A percentile compares a stretch with the other conserved stretches of the same genome.
Conservation (phyloP, 345 rosid genomes). For the Rhodamnia argentea region DNA sequence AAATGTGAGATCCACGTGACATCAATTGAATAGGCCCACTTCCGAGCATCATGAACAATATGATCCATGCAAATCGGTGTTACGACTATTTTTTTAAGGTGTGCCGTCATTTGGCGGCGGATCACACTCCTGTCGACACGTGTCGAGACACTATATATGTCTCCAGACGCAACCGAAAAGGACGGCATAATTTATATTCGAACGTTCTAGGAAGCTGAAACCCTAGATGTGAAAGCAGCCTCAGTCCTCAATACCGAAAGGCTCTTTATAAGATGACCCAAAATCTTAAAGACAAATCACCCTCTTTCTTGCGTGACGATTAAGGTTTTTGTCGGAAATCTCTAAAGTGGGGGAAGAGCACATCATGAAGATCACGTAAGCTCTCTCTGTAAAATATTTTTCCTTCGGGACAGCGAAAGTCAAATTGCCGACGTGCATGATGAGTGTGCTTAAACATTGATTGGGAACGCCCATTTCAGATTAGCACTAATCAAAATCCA, state of each 20-base stretch:
- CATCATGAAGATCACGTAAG: neutral
- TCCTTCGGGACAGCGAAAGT: neutral
- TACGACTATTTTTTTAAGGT: neutral
- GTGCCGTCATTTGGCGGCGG: neutral
- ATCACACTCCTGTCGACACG: rapidly evolving
- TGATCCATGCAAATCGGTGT: rapidly evolving
- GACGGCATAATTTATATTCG: neutral
- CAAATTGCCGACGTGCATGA: neutral
- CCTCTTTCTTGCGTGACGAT: neutral
- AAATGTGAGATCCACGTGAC: neutral
- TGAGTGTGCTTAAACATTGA: neutral
- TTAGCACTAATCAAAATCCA: neutral
- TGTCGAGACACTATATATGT: neutral
- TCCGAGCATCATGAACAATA: neutral
- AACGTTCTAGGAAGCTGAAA: neutral
- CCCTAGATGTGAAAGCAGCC: neutral
- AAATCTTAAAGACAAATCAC: neutral
- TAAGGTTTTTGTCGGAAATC: neutral
- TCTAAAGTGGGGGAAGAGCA: neutral
- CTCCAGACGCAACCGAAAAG: neutral
- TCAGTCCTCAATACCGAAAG: neutral
- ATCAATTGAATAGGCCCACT: neutral
- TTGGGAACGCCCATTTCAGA: neutral
- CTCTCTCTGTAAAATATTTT: neutral
- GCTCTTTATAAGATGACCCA: neutral